These are phyloP conservation scores for Thelonectria blattea DNA, from an alignment of 2,329 filamentous ascomycete genomes.

Conservation along the genomic window DNA sequence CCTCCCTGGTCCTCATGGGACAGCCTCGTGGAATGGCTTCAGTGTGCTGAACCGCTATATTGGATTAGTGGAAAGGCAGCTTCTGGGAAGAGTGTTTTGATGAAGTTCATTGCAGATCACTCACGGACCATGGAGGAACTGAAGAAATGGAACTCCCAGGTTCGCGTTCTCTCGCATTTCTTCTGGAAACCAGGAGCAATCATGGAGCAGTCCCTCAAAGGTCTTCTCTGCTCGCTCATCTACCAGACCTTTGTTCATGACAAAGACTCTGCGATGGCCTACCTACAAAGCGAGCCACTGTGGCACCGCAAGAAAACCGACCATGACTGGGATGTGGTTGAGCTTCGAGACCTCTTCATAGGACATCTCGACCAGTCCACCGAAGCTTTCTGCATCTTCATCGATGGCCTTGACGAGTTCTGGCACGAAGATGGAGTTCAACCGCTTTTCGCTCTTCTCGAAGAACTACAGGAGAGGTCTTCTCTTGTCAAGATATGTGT, in stretches of 20 bases:
- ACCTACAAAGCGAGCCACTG: background rate
- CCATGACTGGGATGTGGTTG: constrained; percentile 21
- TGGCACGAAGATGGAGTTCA: background rate
- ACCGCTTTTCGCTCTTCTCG: background rate
- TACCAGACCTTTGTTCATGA: background rate
- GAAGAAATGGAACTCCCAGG: constrained; percentile 24
- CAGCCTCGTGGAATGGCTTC: background rate
- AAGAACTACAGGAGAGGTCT: background rate
- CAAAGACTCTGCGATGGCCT: background rate
- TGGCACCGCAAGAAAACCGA: background rate
- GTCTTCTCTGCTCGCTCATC: constrained; percentile 15
- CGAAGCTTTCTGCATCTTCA: constrained; percentile 21
- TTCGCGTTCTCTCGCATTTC: constrained; percentile 33
- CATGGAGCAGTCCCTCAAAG: constrained; percentile 36
- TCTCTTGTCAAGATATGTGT: constrained; percentile 11
- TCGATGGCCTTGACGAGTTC: constrained; percentile 29
- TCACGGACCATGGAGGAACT: constrained; percentile 24
- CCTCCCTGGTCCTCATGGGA: background rate
- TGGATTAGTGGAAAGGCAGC: background rate
- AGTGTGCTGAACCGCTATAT: background rate
- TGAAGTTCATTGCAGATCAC: constrained; percentile 38
- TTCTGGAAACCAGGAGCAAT: constrained; percentile 40
- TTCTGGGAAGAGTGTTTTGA: constrained; percentile 41
- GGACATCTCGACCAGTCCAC: background rate
- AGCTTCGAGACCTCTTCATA: constrained; percentile 8